Percentiles rank a stretch among this genome's conserved stretches.
phyloP scores from a whole-genome alignment of 202 grass and related monocot species.

The Panicum hallii region DNA sequence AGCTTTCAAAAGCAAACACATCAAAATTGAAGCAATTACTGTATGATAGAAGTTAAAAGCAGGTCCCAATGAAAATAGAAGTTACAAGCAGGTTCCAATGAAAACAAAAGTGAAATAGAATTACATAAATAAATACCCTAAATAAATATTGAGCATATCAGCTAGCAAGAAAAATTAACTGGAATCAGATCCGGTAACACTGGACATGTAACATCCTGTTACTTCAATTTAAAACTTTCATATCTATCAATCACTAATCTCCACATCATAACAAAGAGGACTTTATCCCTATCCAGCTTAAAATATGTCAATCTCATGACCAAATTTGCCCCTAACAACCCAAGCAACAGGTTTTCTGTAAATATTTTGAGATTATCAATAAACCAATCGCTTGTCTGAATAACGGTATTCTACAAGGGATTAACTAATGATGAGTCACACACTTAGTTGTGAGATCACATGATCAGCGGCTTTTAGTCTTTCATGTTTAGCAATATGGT shows the following conservation, averaged over 20 bases:
- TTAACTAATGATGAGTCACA: not conserved
- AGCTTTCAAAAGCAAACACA: not conserved
- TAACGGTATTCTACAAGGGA: constrained; percentile 14
- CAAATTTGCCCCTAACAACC: not conserved
- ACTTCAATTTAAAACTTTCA: not conserved
- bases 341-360: not conserved
- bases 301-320: not conserved
- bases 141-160: not conserved
- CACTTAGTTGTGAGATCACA: constrained; percentile 20
- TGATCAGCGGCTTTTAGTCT: not conserved
- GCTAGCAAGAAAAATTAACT: not conserved
- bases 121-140: not conserved
- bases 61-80: not conserved
- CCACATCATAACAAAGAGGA: constrained; percentile 8
- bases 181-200: not conserved
- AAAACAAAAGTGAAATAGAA: not conserved
- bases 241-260: not conserved
- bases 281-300: not conserved
- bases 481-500: constrained; percentile 22
- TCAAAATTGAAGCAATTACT: constrained; percentile 5
- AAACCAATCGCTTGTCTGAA: not conserved
- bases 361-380: not conserved
- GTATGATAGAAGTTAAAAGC: not conserved
- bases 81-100: not conserved
- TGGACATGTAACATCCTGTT: not conserved